phyloP scores from a whole-genome alignment of 169 alveolate species.

The Cryptosporidium muris region DNA sequence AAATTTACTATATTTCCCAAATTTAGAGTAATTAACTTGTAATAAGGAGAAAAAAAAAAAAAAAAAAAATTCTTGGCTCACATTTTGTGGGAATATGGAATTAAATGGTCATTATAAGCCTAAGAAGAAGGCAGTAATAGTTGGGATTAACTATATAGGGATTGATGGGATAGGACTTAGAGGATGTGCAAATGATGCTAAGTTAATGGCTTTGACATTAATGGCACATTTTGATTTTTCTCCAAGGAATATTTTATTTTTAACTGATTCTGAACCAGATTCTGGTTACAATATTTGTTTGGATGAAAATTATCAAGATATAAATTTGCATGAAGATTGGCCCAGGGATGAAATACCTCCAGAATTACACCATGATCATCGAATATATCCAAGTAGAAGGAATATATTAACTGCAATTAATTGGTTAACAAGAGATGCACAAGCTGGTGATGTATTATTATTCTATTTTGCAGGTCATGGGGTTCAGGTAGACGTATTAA shows the following conservation, averaged over 20 bases:
- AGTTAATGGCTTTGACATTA: slow-evolving; percentile 81
- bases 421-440: slow-evolving; percentile 85
- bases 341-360: slow-evolving; percentile 77
- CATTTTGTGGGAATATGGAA: background rate
- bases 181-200: slow-evolving; percentile 90
- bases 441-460: slow-evolving; percentile 82
- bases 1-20: too few relatives aligned
- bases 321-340: slow-evolving; percentile 75
- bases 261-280: slow-evolving; percentile 83
- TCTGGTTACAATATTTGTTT: slow-evolving; percentile 54
- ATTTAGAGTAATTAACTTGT: too few relatives aligned
- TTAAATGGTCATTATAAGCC: slow-evolving; percentile 18
- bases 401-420: slow-evolving; percentile 84
- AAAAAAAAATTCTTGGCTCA: too few relatives aligned
- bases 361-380: slow-evolving; percentile 68
- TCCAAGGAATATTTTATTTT: slow-evolving; percentile 81
- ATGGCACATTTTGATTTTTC: slow-evolving; percentile 82
- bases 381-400: slow-evolving; percentile 81
- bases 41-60: too few relatives aligned
- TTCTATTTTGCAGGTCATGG: slow-evolving; percentile 90
- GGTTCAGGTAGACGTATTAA: slow-evolving; percentile 87
- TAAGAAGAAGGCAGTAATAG: slow-evolving; percentile 84
- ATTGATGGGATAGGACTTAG: slow-evolving; percentile 77
- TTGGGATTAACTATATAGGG: slow-evolving; percentile 85
- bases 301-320: slow-evolving; percentile 57